Percentiles rank a stretch among this genome's conserved stretches.
Evolutionary conservation across 2,329 filamentous ascomycete species (phyloP).

Genomic region (Ceratocystis variospora): DNA sequence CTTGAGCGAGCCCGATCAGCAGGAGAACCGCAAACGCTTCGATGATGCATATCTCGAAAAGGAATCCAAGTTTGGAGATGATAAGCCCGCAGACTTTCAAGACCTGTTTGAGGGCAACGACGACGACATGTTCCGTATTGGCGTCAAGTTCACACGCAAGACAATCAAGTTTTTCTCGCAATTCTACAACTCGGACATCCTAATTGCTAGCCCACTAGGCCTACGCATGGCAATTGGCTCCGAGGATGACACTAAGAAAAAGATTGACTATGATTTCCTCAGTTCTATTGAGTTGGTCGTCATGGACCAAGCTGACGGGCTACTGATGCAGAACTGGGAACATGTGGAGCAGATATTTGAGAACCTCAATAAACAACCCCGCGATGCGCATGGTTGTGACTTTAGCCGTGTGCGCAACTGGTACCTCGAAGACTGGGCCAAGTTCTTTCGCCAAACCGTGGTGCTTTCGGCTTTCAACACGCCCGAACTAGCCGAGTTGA

Average conservation of each 20-base stretch:
- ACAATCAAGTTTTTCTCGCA: conserved; percentile 88
- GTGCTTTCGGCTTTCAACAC: conserved; percentile 71
- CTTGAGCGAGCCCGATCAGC: conserved; percentile 70
- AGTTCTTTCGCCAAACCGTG: conserved; percentile 72
- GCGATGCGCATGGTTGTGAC: conserved; percentile 81
- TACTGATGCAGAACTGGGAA: conserved; percentile 98
- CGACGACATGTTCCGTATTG: conserved; percentile 91
- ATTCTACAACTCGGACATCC: conserved; percentile 94
- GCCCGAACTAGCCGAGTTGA: conserved; percentile 71
- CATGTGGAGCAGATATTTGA: conserved; percentile 86
- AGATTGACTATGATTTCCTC: conserved; percentile 74
- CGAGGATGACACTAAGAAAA: conserved; percentile 45
- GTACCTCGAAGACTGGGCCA: conserved; percentile 83
- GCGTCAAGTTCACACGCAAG: conserved; percentile 94
- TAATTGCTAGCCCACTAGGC: conserved; percentile 79
- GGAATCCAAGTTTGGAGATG: conserved; percentile 48
- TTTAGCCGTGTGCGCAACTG: conserved; percentile 79
- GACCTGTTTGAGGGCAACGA: conserved; percentile 90
- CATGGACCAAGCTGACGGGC: conserved; percentile 80
- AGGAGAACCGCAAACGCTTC: conserved; percentile 90
- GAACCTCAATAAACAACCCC: conserved; percentile 81
- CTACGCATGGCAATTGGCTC: conserved; percentile 82
- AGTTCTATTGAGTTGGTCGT: conserved; percentile 85
- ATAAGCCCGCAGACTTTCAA: conserved; percentile 73
- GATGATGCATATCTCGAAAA: conserved; percentile 66